Percentiles rank a stretch among this genome's conserved stretches.
Evolutionary conservation across 1,284 basidiomycete genomes (phyloP).

Genomic region (Heterobasidion irregulare): DNA sequence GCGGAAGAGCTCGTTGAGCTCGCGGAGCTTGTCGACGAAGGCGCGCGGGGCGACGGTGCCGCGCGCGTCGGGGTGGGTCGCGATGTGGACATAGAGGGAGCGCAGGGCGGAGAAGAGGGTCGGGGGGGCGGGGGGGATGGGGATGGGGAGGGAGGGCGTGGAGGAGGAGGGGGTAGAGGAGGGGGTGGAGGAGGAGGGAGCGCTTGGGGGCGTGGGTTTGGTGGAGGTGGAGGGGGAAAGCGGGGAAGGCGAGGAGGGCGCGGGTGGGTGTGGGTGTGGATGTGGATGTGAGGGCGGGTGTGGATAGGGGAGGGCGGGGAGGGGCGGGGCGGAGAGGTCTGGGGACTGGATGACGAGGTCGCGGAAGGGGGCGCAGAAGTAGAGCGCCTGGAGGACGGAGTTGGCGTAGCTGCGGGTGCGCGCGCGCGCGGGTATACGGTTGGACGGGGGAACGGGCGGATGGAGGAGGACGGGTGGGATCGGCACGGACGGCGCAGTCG

Average conservation of each 20-base stretch:
- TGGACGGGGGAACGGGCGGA: neutral
- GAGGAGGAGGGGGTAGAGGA: constrained; percentile 35
- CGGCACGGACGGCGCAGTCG: too few species aligned
- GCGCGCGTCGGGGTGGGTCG: constrained; percentile 63
- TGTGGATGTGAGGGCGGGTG: constrained; percentile 17
- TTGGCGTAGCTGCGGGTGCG: constrained; percentile 79
- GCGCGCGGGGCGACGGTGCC: constrained; percentile 83
- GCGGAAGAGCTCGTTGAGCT: constrained; percentile 82
- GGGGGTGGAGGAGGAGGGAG: constrained; percentile 9
- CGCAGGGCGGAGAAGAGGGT: constrained; percentile 87
- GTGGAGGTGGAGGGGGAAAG: constrained; percentile 16
- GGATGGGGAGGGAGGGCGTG: constrained; percentile 14
- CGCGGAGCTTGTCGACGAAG: constrained; percentile 86
- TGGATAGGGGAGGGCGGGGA: neutral
- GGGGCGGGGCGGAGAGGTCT: constrained; percentile 26
- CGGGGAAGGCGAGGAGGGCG: constrained; percentile 18
- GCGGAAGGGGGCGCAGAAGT: constrained; percentile 79
- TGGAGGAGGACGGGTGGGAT: too few species aligned
- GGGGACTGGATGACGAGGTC: constrained; percentile 61
- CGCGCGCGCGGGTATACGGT: neutral
- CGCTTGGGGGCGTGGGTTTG: constrained; percentile 17
- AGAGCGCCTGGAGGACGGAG: constrained; percentile 93
- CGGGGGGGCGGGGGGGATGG: constrained; percentile 56
- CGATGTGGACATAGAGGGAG: constrained; percentile 83
- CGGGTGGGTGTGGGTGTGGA: constrained; percentile 7